Base-by-base conservation (phyloP, 2,329 filamentous ascomycete genomes). In the Diaporthe batatas region DNA sequence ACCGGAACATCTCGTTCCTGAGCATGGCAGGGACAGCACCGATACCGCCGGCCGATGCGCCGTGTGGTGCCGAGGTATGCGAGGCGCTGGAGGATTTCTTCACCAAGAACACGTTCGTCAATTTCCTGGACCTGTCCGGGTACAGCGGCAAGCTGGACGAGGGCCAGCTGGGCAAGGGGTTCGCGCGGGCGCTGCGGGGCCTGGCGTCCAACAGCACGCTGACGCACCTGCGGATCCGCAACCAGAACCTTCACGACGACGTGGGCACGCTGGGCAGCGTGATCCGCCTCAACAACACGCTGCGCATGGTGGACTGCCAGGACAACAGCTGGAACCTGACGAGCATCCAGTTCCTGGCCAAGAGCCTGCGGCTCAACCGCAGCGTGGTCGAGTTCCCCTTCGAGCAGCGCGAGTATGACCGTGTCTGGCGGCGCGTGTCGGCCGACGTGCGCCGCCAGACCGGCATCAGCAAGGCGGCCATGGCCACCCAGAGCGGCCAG, bases 101-200 rank as follows among this genome's bases (percentile, higher is more conserved):
- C 54, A 81, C 83, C n/a, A 80, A 81, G 34, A 90, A 90, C 78
- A 78, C 80, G 10, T 86, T 84, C 0, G 80, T 90, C 57, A 84
- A 83, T n/a, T 89, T 83, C 72, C 82, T 90, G 2, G 88, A 90
- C 75, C 80, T 90, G 10, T 90, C 88, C 0, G 88, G 88, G 2
- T 90, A 86, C 76, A 86, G 85, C 59, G 86, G 87, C 57, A 90
- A 89, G 77, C 81, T 90, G 8, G 88, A 90, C 75, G 88, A 90
- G 74, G 86, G 87, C 0, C 86, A 88, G 73, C 82, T 90, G 12
- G 88, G 88, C 21, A 84, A 82, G 72, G 86, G 87, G 11, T 87
- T 90, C 73, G 88, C 86, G 0, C 84, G 83, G 47, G 84, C 87
- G 0, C 80, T 90, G 10, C 74, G 76, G 6, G 79, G 79, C 1